A percentile compares a stretch with the other conserved stretches of the same genome.
These are phyloP conservation scores for Trichoderma semiorbis DNA, from an alignment of 2,329 filamentous ascomycete genomes.

Conservation along the genomic window DNA sequence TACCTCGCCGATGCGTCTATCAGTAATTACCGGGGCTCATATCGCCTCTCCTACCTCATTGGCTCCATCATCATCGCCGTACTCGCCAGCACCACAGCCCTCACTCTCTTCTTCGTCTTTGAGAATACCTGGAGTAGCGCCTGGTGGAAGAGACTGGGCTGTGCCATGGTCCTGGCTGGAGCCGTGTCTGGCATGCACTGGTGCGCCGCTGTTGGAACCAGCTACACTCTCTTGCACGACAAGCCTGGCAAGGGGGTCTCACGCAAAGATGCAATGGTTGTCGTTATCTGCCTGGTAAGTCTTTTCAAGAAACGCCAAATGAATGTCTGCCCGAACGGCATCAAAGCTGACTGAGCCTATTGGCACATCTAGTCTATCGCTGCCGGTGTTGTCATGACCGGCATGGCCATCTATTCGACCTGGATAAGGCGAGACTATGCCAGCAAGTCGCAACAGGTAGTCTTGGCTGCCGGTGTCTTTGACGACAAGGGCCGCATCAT, in stretches of 20 bases:
- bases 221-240: neutral
- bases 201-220: neutral
- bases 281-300: neutral
- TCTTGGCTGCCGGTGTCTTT: neutral
- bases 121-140: conserved; percentile 71
- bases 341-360: neutral
- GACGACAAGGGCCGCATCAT: neutral
- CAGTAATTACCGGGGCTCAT: neutral
- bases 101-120: conserved; percentile 74
- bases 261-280: neutral
- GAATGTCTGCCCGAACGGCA: neutral
- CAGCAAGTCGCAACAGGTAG: neutral
- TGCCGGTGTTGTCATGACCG: neutral
- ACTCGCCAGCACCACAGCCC: conserved; percentile 42
- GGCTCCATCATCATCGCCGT: neutral
- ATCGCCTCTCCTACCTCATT: neutral
- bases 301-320: neutral
- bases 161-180: conserved; percentile 65
- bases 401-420: neutral
- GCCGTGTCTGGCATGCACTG: conserved; percentile 54
- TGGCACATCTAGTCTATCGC: neutral
- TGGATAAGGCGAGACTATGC: neutral
- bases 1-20: neutral
- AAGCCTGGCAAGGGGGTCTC: neutral
- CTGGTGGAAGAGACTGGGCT: conserved; percentile 69